phyloP scores from a whole-genome alignment of 2,329 filamentous ascomycete species.

The Trichophyton verrucosum region DNA sequence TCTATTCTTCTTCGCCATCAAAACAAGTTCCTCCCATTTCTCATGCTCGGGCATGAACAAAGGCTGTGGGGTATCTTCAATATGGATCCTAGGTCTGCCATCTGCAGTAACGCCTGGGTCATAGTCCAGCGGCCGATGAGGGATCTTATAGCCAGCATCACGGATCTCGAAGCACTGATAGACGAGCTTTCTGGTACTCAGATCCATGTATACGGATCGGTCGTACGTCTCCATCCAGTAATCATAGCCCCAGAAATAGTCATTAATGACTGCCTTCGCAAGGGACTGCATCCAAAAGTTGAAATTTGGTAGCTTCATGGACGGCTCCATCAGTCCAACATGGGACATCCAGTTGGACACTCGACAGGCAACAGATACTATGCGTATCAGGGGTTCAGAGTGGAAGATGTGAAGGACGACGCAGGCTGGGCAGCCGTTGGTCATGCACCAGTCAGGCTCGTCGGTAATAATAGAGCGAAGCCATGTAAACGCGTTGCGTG shows the following conservation, averaged over 20 bases:
- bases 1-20: slow-evolving; percentile 14
- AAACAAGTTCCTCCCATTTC: slow-evolving; percentile 25
- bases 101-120: not conserved
- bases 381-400: slow-evolving; percentile 34
- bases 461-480: slow-evolving; percentile 47
- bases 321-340: slow-evolving; percentile 15
- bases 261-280: slow-evolving; percentile 30
- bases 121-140: slow-evolving; percentile 13
- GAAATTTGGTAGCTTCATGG: slow-evolving; percentile 21
- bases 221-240: slow-evolving; percentile 33
- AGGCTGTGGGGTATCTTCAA: not conserved
- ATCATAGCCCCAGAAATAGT: slow-evolving; percentile 31
- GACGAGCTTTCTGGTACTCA: slow-evolving; percentile 29
- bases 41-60: slow-evolving; percentile 12
- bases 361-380: slow-evolving; percentile 31
- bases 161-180: slow-evolving; percentile 29
- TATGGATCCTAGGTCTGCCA: not conserved
- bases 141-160: slow-evolving; percentile 9
- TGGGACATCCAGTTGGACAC: slow-evolving; percentile 26
- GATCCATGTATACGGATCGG: slow-evolving; percentile 27
- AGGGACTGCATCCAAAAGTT: slow-evolving; percentile 30
- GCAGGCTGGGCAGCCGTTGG: slow-evolving; percentile 42
- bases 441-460: slow-evolving; percentile 46
- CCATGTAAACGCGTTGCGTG: slow-evolving; percentile 46
- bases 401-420: slow-evolving; percentile 32